Base-by-base conservation (phyloP, 192 early-diverging fungal species). In the Piromyces sp. region DNA sequence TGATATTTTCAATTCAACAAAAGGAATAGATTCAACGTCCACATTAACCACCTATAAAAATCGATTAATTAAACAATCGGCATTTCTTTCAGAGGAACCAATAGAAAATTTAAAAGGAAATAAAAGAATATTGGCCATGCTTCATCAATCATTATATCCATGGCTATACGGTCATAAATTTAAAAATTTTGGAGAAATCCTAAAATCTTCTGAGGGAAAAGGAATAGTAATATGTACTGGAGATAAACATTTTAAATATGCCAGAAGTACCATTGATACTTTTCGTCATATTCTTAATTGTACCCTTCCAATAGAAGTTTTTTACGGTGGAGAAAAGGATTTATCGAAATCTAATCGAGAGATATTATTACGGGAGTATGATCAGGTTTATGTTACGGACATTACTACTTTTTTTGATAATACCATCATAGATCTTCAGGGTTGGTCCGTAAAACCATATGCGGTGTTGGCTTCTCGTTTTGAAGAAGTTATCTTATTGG, bases 371-470 rank as follows among this genome's bases (percentile, higher is more conserved):
- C n/a, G n/a, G n/a, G n/a, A n/a, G n/a, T n/a, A n/a, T n/a, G n/a
- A n/a, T n/a, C n/a, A n/a, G n/a, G 85, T 91, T 51, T 83, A 85
- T 78, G 40, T 88, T 0, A 31, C 81, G 6, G 83, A 86, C 26
- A 84, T 89, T 19, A 79, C 85, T 3, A 79, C 88, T 29, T 79
- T 81, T 17, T 80, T 90, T 37, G 81, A 86, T 79, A 83, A 89
- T 33, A 82, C 83, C 5, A 84, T 79, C 33, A 86, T 88, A 33
- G 58, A 86, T 15, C 83, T 90, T 38, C 80, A 80, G 30, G 91
- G 92, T 28, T 93, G 91, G 91, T 84, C 89, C 12, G 85, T 92
- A 79, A 94, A 94, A 82, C 90, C 93, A 0, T 93, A 87, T 87
- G 89, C 93, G 0, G 81, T 94, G 58, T 79, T 94, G 22, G 90